Base-by-base conservation (phyloP, 306 rosid species). In the Coriaria nepalensis region DNA sequence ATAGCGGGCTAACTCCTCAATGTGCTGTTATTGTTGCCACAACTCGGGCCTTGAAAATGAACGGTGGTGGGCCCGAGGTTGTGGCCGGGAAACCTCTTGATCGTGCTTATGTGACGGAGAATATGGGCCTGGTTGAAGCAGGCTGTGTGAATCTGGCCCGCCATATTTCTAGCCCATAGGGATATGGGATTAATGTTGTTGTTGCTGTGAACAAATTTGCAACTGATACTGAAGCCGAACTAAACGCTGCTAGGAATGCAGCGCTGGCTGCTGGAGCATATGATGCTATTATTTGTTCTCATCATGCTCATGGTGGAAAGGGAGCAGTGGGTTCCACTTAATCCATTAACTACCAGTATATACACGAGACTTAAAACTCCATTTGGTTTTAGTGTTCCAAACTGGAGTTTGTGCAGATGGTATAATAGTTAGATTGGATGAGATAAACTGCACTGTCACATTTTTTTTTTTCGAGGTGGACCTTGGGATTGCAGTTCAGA, bases 231-330 rank as follows among this genome's bases (percentile, higher is more conserved):
- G 98, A 85, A 48, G 84, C 98, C 40, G 98, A 90, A 57, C 63
- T 90, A 57, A 67, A 77, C 59, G 79, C 81, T 0, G 95, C 84
- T 29, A 69, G 65, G 68, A 69, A 59, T 36, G 85, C 92, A 6
- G 87, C 95, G 37, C 55, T 84, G 59, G 74, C 72, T 59, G 85
- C 95, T 57, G 95, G 98, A 12, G 98, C 98, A 37, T 81, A 58
- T 49, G 94, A 84, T 71, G 95, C 98, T 13, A 79, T 90, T 37
- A 71, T 90, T 53, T 90, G 95, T 68, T 51, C 76, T 57, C 98
- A 90, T 66, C 98, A 90, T 45, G 98, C 98, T 14, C 92, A 84
- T 54, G 98, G 98, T 59, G 98, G 98, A 71, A 81, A 35, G 66
- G 98, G 98, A 78, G 98, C 98, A 42, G 98, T 90, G 65, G 73